Evolutionary conservation across 2,329 filamentous ascomycete species (phyloP).

Genomic region (Fusarium citri): DNA sequence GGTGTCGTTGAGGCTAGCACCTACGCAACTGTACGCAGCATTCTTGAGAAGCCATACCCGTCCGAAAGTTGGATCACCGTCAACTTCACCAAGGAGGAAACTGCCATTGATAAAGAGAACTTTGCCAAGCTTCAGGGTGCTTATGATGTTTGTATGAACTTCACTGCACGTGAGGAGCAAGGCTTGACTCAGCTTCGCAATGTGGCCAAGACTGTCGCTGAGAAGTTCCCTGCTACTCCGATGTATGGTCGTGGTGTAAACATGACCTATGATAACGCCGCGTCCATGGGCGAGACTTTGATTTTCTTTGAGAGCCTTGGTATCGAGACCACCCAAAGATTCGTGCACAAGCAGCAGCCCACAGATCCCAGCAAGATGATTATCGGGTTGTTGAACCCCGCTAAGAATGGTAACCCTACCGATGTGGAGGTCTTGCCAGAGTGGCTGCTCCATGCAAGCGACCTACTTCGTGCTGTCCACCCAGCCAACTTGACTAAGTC

Average conservation of each 20-base stretch:
- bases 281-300: constrained; percentile 6
- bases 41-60: constrained; percentile 63
- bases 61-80: constrained; percentile 57
- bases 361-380: neutral
- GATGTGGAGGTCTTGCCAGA: neutral
- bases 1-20: neutral
- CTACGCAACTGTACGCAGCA: constrained; percentile 36
- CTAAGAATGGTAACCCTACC: neutral
- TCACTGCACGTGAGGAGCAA: constrained; percentile 63
- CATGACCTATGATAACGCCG: neutral
- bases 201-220: constrained; percentile 56
- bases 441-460: constrained; percentile 3
- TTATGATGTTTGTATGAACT: constrained; percentile 75
- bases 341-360: neutral
- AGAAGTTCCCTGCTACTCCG: constrained; percentile 5
- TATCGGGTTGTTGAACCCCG: neutral
- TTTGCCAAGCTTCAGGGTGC: constrained; percentile 73
- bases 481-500: constrained; percentile 20
- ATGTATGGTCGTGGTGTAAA: neutral
- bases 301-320: constrained; percentile 21
- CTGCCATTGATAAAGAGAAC: constrained; percentile 66
- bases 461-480: constrained; percentile 13
- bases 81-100: constrained; percentile 48
- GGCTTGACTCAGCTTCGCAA: constrained; percentile 67
- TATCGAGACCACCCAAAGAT: constrained; percentile 11